These are phyloP conservation scores for Amesomyces nigricolor DNA, from an alignment of 2,329 filamentous ascomycete species.

Conservation along the genomic window DNA sequence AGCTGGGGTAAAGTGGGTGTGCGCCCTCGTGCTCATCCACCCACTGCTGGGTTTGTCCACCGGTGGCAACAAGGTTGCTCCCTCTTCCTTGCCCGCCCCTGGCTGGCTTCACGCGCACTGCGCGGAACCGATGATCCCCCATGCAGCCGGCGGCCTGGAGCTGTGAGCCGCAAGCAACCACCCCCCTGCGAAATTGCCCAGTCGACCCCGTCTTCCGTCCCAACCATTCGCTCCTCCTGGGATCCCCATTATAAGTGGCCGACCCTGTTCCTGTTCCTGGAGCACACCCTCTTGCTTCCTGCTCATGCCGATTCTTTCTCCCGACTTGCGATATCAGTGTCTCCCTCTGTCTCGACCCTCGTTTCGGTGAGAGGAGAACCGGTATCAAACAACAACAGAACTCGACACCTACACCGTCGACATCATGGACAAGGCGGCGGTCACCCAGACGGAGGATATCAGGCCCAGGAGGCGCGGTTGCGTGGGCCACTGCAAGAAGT, in stretches of 20 bases:
- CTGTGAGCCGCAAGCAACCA: conserved; percentile 5
- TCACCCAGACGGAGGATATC: conserved; percentile 34
- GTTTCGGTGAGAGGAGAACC: conserved; percentile 7
- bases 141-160: neutral
- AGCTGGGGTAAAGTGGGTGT: conserved; percentile 4
- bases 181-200: neutral
- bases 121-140: conserved; percentile 7
- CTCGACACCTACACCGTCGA: conserved; percentile 16
- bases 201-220: neutral
- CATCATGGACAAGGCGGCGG: conserved; percentile 25
- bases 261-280: conserved; percentile 7
- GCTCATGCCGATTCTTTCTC: conserved; percentile 8
- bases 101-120: neutral
- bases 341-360: neutral
- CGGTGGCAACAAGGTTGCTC: conserved; percentile 13
- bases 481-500: conserved; percentile 46
- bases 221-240: conserved; percentile 2
- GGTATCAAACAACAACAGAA: conserved; percentile 5
- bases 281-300: neutral
- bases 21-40: conserved; percentile 3
- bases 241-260: conserved; percentile 13
- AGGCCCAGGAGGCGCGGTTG: conserved; percentile 36
- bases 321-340: neutral
- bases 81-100: neutral
- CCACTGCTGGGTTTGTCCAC: neutral